Evolutionary conservation across 208 protist species (phyloP).

Genomic region (Willaertia magna): DNA sequence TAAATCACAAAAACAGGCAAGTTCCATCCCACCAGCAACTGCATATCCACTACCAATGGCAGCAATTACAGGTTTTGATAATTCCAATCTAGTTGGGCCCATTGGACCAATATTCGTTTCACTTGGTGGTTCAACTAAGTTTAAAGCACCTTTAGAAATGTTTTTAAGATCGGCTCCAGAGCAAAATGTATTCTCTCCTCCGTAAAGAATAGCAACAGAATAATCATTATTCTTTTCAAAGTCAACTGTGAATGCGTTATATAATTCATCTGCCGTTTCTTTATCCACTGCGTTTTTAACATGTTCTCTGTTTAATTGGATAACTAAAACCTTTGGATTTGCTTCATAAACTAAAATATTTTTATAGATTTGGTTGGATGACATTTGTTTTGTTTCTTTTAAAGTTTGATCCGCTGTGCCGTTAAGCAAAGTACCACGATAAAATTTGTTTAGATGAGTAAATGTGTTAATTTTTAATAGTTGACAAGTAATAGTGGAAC

Average conservation of each 20-base stretch:
- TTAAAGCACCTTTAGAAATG: neutral
- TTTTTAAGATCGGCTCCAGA: constrained; percentile 25
- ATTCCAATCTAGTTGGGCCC: constrained; percentile 16
- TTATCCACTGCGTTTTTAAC: neutral
- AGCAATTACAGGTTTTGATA: constrained; percentile 28
- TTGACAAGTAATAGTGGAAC: no score
- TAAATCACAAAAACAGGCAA: constrained; percentile 34
- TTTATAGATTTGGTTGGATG: no score
- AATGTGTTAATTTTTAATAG: no score
- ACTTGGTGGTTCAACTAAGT: neutral
- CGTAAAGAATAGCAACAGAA: constrained; percentile 21
- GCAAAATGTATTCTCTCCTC: constrained; percentile 14
- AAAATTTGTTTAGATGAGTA: no score
- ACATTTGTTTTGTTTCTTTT: no score
- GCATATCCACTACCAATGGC: constrained; percentile 14
- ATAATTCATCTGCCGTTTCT: neutral
- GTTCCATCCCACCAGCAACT: constrained; percentile 33
- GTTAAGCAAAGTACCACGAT: no score
- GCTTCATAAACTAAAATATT: no score
- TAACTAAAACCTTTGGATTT: no score
- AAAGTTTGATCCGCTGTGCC: no score
- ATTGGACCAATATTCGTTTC: constrained; percentile 16
- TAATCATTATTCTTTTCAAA: constrained; percentile 15
- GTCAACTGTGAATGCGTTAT: neutral
- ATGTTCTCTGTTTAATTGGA: no score